Evolutionary conservation across 73 alveolate species (phyloP).

Genomic region (Blepharisma japonicum): DNA sequence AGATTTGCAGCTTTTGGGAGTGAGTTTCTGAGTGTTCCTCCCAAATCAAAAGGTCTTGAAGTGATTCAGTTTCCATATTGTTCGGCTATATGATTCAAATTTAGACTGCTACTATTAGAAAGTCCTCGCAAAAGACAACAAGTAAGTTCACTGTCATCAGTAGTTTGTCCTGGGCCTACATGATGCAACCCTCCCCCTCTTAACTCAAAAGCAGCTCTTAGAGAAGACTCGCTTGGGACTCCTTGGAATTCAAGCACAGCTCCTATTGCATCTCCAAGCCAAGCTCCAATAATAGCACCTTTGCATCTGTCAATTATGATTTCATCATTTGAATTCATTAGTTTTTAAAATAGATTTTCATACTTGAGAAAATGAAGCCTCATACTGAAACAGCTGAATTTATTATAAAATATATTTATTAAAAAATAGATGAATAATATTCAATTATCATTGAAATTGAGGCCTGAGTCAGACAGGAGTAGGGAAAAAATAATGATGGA

Average conservation of each 20-base stretch:
- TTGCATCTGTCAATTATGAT: background rate
- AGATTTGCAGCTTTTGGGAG: conserved; percentile 32
- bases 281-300: conserved; percentile 49
- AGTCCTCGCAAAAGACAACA: conserved; percentile 52
- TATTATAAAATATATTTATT: too few species aligned
- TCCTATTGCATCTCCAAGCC: conserved; percentile 62
- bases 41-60: conserved; percentile 74
- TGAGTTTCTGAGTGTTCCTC: conserved; percentile 52
- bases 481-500: too few species aligned
- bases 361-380: too few species aligned
- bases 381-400: too few species aligned
- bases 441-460: too few species aligned
- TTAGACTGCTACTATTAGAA: conserved; percentile 40
- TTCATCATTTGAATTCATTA: too few species aligned
- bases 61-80: conserved; percentile 55
- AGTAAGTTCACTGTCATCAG: conserved; percentile 85
- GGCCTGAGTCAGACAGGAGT: too few species aligned
- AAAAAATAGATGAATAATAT: too few species aligned
- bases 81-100: conserved; percentile 47
- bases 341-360: too few species aligned
- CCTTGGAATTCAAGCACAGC: conserved; percentile 38
- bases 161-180: conserved; percentile 59
- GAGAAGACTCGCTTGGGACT: background rate
- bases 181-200: conserved; percentile 46
- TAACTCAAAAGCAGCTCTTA: conserved; percentile 16